Base-by-base conservation (phyloP, 352 stramenopile genomes). In the Phytophthora sp. region DNA sequence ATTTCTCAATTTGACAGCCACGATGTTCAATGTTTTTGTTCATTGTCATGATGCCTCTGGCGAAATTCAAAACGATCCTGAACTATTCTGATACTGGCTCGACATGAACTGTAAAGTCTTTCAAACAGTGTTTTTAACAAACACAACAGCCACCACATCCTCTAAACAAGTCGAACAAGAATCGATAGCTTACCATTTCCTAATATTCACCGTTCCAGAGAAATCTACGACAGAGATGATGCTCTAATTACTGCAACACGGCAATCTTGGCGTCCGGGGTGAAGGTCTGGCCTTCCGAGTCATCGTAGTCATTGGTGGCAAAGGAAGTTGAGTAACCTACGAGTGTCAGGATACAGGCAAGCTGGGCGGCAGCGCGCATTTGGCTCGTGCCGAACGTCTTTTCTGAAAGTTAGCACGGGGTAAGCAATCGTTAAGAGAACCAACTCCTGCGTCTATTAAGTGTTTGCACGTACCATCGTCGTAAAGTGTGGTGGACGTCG, bases 241-340 rank as follows among this genome's bases (percentile, higher is more conserved):
- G 35, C 16, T 27, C 30, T 21, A 39, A 27, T 63, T 63, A 71
- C 45, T 72, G 57, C 27, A 75, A 31, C 26, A 75, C 68, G 18
- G 41, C 57, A 49, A 72, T 75, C 27, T 72, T 75, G 39, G 56
- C 63, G 9, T 75, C 63, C 16, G 68, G 68, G 18, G 68, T 76
- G 30, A 73, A 76, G 42, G 54, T 47, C 27, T 58, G 45, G n/a
- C 51, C 63, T 55, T 72, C 60, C 18, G 55, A 59, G 26, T 79
- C 67, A 18, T 76, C 69, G 38, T 84, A 87, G 60, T 87, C 74
- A 49, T 89, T 83, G 18, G 76, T 86, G 56, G 86, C 64, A 55
- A 91, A 91, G 2, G 83, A 89, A 30, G 84, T 69, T 24, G 81
- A 85, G 62, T 90, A 91, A 24, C 83, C 83, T 18, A 91, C 77